Evolutionary conservation across 148 eudicot genomes (phyloP).

Genomic region (Suaeda aralocaspica): DNA sequence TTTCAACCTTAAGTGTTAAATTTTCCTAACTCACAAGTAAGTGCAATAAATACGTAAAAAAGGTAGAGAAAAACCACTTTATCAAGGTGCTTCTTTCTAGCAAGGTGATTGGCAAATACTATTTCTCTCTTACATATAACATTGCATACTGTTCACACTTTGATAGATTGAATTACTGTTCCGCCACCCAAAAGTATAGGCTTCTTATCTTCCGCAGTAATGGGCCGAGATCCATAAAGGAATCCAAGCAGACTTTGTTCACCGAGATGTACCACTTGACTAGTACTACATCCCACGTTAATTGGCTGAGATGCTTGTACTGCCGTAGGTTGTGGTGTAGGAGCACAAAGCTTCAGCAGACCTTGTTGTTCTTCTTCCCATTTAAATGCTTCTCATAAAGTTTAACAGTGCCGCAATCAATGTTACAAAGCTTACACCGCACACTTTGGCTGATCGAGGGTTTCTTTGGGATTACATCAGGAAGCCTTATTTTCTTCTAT

Average conservation of each 20-base stretch:
- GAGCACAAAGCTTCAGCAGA: constrained; percentile 24
- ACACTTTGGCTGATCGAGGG: constrained; percentile 17
- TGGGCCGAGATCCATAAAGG: constrained; percentile 4
- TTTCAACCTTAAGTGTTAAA: too few relatives aligned
- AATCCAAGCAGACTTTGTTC: constrained; percentile 8
- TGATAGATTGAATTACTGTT: constrained; percentile 21
- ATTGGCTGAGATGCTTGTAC: constrained; percentile 16
- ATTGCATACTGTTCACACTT: constrained; percentile 31
- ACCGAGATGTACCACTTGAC: constrained; percentile 12
- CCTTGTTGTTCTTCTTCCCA: constrained; percentile 33
- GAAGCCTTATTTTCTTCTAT: constrained; percentile 12
- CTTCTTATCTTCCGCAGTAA: constrained; percentile 31
- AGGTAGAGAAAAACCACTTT: constrained; percentile 25
- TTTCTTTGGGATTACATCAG: constrained; percentile 6
- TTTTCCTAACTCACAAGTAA: background rate
- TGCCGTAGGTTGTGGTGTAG: constrained; percentile 1
- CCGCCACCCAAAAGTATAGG: constrained; percentile 37
- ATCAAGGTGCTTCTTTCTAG: constrained; percentile 41
- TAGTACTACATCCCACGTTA: background rate
- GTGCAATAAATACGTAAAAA: background rate
- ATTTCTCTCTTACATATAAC: constrained; percentile 41
- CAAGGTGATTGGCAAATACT: constrained; percentile 36
- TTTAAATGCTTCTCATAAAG: constrained; percentile 31
- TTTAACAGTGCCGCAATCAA: constrained; percentile 28
- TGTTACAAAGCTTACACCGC: constrained; percentile 35